phyloP scores from a whole-genome alignment of 2,329 filamentous ascomycete genomes.

The Aspergillus uvarum region DNA sequence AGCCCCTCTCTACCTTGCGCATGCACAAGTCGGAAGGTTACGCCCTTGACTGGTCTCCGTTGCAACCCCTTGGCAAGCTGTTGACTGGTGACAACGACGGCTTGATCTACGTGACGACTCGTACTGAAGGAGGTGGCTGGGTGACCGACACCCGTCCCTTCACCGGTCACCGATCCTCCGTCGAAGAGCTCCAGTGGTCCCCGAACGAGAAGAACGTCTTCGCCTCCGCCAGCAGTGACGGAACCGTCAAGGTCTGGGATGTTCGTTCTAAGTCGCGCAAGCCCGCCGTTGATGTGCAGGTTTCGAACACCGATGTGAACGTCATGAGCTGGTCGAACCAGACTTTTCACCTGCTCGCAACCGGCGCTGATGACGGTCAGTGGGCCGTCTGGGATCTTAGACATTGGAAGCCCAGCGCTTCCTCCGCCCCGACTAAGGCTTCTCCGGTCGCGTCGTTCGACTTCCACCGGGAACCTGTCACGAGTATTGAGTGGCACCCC shows the following conservation, averaged over 20 bases:
- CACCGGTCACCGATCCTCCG: constrained; percentile 76
- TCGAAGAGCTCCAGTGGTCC: constrained; percentile 97
- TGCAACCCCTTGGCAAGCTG: constrained; percentile 77
- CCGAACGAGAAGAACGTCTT: constrained; percentile 92
- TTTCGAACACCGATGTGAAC: constrained; percentile 85
- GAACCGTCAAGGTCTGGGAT: constrained; percentile 95
- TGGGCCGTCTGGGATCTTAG: constrained; percentile 97
- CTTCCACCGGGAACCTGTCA: constrained; percentile 97
- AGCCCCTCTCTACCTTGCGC: constrained; percentile 80
- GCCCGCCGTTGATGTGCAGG: constrained; percentile 81
- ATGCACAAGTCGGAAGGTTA: constrained; percentile 95
- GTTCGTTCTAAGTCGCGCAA: constrained; percentile 84
- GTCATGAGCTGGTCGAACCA: constrained; percentile 93
- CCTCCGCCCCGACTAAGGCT: constrained; percentile 54
- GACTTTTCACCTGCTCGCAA: constrained; percentile 85
- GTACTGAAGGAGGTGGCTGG: constrained; percentile 84
- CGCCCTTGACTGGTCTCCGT: constrained; percentile 92
- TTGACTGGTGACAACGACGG: constrained; percentile 90
- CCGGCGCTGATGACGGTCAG: constrained; percentile 86
- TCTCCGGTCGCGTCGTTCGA: constrained; percentile 88
- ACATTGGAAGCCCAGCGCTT: constrained; percentile 76
- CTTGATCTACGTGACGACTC: constrained; percentile 81
- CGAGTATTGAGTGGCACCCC: constrained; percentile 94
- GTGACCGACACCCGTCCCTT: constrained; percentile 82
- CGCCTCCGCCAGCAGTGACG: constrained; percentile 88